A percentile compares a stretch with the other conserved stretches of the same genome.
These are phyloP conservation scores for Fusarium buxicola DNA, from an alignment of 2,329 filamentous ascomycete species.

Conservation along the genomic window DNA sequence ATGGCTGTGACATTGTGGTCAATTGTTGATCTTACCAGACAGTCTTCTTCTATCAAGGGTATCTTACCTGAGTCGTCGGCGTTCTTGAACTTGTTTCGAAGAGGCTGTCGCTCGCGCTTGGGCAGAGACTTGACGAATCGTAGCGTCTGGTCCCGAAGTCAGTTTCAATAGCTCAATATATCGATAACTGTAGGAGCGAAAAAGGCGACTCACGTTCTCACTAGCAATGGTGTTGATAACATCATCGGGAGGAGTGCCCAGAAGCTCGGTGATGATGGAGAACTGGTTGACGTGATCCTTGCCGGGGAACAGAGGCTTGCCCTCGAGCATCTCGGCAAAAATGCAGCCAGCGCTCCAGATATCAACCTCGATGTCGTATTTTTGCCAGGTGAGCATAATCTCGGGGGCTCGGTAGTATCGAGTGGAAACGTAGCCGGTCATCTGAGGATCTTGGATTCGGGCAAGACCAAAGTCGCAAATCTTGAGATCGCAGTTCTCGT, in stretches of 20 bases:
- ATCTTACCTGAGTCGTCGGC: conserved; percentile 83
- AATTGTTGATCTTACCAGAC: background rate
- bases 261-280: conserved; percentile 97
- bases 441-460: conserved; percentile 98
- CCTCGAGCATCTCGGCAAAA: conserved; percentile 99
- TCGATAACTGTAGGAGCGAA: background rate
- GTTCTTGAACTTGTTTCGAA: conserved; percentile 93
- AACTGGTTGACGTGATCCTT: conserved; percentile 99
- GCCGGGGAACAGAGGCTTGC: conserved; percentile 96
- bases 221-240: conserved; percentile 99
- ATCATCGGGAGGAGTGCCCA: conserved; percentile 96
- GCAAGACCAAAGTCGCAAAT: conserved; percentile 99
- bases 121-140: conserved; percentile 98
- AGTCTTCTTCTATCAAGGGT: background rate
- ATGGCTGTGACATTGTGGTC: conserved; percentile 70
- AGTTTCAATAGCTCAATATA: conserved; percentile 5
- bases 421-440: conserved; percentile 99
- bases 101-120: conserved; percentile 89
- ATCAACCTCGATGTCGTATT: conserved; percentile 98
- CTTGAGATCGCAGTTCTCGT: conserved; percentile 99
- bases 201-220: conserved; percentile 81
- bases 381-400: conserved; percentile 99
- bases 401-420: conserved; percentile 98
- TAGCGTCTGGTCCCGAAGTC: conserved; percentile 72
- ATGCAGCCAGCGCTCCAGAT: conserved; percentile 99